Evolutionary conservation across 345 rosid species (phyloP).

Genomic region (Atalantia buxifolia): DNA sequence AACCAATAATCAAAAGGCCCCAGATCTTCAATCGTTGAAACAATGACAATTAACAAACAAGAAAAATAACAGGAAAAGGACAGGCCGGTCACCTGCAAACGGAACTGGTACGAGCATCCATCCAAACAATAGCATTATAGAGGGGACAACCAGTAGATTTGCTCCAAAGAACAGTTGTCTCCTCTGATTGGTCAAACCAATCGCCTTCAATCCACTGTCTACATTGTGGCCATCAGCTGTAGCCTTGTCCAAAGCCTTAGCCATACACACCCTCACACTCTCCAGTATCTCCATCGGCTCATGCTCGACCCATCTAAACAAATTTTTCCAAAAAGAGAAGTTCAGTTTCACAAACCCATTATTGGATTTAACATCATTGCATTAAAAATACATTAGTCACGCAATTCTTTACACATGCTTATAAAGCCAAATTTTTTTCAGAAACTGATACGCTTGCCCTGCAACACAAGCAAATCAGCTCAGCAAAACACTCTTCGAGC

Average conservation of each 20-base stretch:
- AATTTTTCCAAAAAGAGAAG: not conserved
- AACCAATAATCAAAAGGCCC: not conserved
- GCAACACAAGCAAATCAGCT: no score
- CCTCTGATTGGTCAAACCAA: conserved; percentile 96
- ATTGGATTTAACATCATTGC: not conserved
- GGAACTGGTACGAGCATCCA: conserved; percentile 89
- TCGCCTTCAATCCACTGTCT: conserved; percentile 76
- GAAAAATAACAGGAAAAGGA: not conserved
- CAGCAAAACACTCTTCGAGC: no score
- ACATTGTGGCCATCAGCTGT: conserved; percentile 80
- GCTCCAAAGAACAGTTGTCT: conserved; percentile 87
- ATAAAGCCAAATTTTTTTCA: no score
- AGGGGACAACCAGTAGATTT: conserved; percentile 80
- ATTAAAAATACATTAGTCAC: no score
- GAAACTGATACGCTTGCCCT: not conserved
- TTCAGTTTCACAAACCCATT: not conserved
- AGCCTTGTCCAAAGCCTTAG: conserved; percentile 86
- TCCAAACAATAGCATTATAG: conserved; percentile 91
- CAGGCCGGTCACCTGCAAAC: conserved; percentile 59
- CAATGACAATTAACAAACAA: not conserved
- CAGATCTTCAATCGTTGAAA: not conserved
- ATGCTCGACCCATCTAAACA: conserved; percentile 90
- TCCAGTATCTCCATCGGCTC: conserved; percentile 91
- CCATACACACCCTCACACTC: conserved; percentile 68
- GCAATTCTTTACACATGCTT: no score